Base-by-base conservation (phyloP, 805 yeast genomes). In the Candida insectorum region DNA sequence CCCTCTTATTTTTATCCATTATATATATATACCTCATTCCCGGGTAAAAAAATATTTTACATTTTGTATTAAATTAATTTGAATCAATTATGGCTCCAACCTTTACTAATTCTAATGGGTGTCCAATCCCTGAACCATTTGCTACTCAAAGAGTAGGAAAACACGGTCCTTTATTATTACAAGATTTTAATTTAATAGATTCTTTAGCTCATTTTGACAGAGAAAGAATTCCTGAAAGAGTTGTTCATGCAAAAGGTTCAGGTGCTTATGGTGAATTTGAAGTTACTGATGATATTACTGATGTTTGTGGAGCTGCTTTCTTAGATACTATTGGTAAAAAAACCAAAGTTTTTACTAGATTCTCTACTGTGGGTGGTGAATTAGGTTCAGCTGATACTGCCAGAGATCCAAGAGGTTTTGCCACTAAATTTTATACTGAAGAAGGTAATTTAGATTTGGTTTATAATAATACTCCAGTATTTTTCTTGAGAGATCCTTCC, bases 201-300 rank as follows among this genome's bases (percentile, higher is more conserved):
- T 73, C 85, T 2, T 60, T 85, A 37, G 88, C 95, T n/a, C 95
- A 85, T 58, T 86, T 86, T 51, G 93, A 84, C 64, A 72, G 95
- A 47, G 95, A 86, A 63, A 70, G 95, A 60, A 81, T 86, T 45
- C 95, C 95, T 8, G 95, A 86, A 64, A 73, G 95, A 62, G 94
- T 86, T 37, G 95, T 86, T 21, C 95, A 86, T 54, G 95, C 95
- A 36, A 86, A 86, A 57, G 95, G 95, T 47, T 83, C 89, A 11
- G 95, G 95, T 53, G 95, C 95, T 5, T 85, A 71, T 55, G 95
- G 95, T 45, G 74, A 71, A 46, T 86, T 86, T 56, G 93, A 83
- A 58, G 88, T 81, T 35, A 86, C 95, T 8, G 89, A 86, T 47
- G 93, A 85, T 49, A 78, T 85, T 51, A 63, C 84, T 6, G 91